Evolutionary conservation across 2,329 filamentous ascomycete genomes (phyloP).

Genomic region (Diplodia scrobiculata): DNA sequence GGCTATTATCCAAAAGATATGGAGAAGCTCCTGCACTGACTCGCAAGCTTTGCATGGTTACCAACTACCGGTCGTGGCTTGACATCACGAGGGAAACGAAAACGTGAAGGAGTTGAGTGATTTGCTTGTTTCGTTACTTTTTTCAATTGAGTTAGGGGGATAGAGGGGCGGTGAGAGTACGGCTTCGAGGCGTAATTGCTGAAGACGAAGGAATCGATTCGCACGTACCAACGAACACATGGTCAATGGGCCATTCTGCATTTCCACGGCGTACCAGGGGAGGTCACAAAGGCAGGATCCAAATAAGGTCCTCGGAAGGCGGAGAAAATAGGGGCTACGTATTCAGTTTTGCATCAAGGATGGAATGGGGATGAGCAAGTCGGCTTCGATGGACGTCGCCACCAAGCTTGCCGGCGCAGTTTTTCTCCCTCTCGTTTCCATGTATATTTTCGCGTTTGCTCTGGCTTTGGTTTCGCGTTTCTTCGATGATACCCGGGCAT

Average conservation of each 20-base stretch:
- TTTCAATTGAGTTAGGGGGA: not conserved
- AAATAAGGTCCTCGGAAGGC: not conserved
- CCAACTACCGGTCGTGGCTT: not conserved
- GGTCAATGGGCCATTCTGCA: conserved; percentile 19
- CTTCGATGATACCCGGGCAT: conserved; percentile 23
- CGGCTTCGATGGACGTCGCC: no score
- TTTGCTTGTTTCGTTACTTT: conserved; percentile 5
- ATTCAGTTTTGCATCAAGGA: conserved; percentile 1
- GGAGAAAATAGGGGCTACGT: conserved; percentile 1
- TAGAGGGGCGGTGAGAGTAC: not conserved
- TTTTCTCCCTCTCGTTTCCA: not conserved
- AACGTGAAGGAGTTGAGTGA: conserved; percentile 19
- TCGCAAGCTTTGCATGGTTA: not conserved
- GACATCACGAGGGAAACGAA: conserved; percentile 19
- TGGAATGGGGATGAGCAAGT: not conserved
- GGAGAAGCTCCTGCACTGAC: conserved; percentile 7
- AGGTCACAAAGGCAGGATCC: not conserved
- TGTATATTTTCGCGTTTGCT: not conserved
- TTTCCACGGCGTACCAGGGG: conserved; percentile 20
- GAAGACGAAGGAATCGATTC: conserved; percentile 6
- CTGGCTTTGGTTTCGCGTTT: conserved; percentile 5
- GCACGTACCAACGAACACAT: conserved; percentile 10
- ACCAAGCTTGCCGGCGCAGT: not conserved
- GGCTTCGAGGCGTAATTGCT: not conserved
- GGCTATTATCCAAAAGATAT: conserved; percentile 12